Base-by-base conservation (phyloP, 2,329 filamentous ascomycete genomes). In the Chrysoporthe puriensis region DNA sequence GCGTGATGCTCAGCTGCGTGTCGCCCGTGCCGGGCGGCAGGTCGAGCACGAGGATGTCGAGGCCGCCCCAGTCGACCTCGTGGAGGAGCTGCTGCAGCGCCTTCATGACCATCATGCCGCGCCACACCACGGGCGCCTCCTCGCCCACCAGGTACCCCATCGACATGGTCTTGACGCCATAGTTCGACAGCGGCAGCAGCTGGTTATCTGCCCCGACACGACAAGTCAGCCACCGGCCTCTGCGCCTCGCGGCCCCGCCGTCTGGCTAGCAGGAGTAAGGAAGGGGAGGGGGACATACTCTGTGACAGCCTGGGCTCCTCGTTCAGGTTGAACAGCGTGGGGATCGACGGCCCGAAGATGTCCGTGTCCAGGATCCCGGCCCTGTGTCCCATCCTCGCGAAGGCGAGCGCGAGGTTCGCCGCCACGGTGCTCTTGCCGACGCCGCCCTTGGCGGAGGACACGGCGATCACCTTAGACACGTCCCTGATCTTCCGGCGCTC, bases 61-160 rank as follows among this genome's bases (percentile, higher is more conserved):
- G 82, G 14, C 90, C 90, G 16, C 91, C 93, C 96, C 96, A 99
- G 64, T 96, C 91, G 0, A 99, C 96, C 73, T 97, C 93, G 77
- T 97, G 95, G 8, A 99, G 86, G 5, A 99, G 88, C 76, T 99
- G 96, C 73, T 97, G 94, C 71, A 99, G 85, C 0, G 96, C 96
- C 76, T 98, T 99, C 85, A 97, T 96, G 16, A 98, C 92, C 94
- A 99, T 97, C 2, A 97, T 86, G 0, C 96, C 96, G 63, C 96
- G 89, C 96, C 96, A 99, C 43, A 96, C 94, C 18, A 99, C 91
- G 0, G 94, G 93, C 5, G 92, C 91, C 13, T 89, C 86, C 71
- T 93, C 90, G 26, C 87, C 88, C 1, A 97, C 89, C 0, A 99
- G 85, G 72, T 97, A 98, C 62, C 96, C 96, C 92, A 99, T 98